A percentile compares a stretch with the other conserved stretches of the same genome.
Conservation (phyloP, 805 yeast genomes). For the Saturnispora gosingensis region DNA sequence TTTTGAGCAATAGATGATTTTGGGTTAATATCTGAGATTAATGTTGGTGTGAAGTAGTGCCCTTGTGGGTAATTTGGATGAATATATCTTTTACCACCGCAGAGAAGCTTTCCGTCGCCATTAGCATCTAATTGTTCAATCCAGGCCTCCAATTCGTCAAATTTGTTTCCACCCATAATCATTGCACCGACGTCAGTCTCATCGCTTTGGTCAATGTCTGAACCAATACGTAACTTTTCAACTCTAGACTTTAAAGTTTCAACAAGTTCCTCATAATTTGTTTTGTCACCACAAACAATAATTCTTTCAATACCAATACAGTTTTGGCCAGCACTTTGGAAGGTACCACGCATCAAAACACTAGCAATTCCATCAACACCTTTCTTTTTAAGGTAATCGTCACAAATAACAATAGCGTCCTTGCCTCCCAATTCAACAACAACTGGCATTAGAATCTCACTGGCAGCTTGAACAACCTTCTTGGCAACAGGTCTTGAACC, state of each 20-base stretch:
- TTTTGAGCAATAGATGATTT: slow-evolving; percentile 73
- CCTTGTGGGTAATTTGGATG: slow-evolving; percentile 97
- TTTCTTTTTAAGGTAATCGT: slow-evolving; percentile 52
- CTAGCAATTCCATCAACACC: slow-evolving; percentile 51
- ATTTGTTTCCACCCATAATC: slow-evolving; percentile 65
- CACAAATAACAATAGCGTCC: slow-evolving; percentile 82
- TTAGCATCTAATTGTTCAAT: slow-evolving; percentile 63
- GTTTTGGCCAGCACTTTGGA: slow-evolving; percentile 96
- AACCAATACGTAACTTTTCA: slow-evolving; percentile 62
- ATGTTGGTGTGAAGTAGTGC: slow-evolving; percentile 85
- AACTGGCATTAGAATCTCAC: slow-evolving; percentile 83
- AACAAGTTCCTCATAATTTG: slow-evolving; percentile 55
- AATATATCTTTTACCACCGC: slow-evolving; percentile 70
- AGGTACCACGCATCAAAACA: slow-evolving; percentile 85
- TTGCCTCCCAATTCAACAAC: slow-evolving; percentile 97
- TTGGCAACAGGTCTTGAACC: slow-evolving; percentile 96
- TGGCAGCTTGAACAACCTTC: slow-evolving; percentile 72
- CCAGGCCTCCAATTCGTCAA: slow-evolving; percentile 55
- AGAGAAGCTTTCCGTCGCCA: slow-evolving; percentile 65
- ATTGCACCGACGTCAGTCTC: slow-evolving; percentile 96
- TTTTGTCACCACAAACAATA: slow-evolving; percentile 54
- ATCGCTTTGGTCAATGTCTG: slow-evolving; percentile 84
- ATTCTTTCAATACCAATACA: slow-evolving; percentile 97
- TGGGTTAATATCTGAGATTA: slow-evolving; percentile 71
- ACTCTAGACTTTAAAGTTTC: slow-evolving; percentile 50